Conservation (phyloP, 2,329 filamentous ascomycete species). For the Aphanoascus verrucosus region DNA sequence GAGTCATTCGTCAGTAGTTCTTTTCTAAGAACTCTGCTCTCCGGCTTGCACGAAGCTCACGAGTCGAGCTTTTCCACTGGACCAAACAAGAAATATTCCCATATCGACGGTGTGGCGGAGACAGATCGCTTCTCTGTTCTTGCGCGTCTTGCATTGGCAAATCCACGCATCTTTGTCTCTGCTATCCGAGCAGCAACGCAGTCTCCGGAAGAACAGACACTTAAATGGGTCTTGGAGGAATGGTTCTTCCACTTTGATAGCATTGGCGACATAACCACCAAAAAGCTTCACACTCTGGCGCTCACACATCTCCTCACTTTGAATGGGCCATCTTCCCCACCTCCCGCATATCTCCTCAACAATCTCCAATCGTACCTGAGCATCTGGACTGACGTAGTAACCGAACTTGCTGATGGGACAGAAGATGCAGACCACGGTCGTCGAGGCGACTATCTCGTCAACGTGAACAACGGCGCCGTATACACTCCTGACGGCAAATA, state of each 20-base stretch:
- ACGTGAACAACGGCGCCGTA: slow-evolving; percentile 24
- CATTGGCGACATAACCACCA: slow-evolving; percentile 37
- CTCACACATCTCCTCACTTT: slow-evolving; percentile 37
- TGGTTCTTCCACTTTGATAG: slow-evolving; percentile 42
- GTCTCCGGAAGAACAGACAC: slow-evolving; percentile 24
- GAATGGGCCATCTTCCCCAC: slow-evolving; percentile 27
- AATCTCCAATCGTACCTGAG: slow-evolving; percentile 39
- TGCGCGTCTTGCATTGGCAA: slow-evolving; percentile 63
- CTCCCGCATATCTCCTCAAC: slow-evolving; percentile 33
- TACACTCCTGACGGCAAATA: slow-evolving; percentile 25
- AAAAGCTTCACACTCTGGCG: slow-evolving; percentile 39
- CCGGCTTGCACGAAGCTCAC: slow-evolving; percentile 56
- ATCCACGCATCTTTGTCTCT: slow-evolving; percentile 56
- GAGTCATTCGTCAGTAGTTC: slow-evolving; percentile 55
- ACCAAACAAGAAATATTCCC: slow-evolving; percentile 58
- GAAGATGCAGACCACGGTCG: slow-evolving; percentile 26
- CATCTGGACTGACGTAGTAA: slow-evolving; percentile 39
- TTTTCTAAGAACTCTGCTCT: slow-evolving; percentile 53
- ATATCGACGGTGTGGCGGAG: slow-evolving; percentile 64
- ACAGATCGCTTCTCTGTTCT: slow-evolving; percentile 79
- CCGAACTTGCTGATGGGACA: slow-evolving; percentile 35
- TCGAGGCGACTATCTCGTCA: slow-evolving; percentile 34
- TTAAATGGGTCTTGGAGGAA: slow-evolving; percentile 38
- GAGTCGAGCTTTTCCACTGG: slow-evolving; percentile 72
- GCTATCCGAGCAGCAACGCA: slow-evolving; percentile 35